phyloP scores from a whole-genome alignment of 1,284 basidiomycete genomes.

The Leccinum griseonigrum region DNA sequence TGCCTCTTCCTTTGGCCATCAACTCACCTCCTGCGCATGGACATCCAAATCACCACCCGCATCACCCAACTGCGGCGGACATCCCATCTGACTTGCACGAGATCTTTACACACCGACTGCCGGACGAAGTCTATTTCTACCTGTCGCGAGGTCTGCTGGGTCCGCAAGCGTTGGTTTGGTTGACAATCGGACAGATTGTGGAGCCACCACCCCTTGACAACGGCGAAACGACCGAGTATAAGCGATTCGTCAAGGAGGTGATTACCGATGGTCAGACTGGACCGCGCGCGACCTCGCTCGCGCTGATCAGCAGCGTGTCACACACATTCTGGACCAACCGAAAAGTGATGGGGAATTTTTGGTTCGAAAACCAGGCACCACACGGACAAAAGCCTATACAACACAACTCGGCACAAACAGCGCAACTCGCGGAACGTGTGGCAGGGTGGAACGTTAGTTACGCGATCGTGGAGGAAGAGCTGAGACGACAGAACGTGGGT shows the following conservation, averaged over 20 bases:
- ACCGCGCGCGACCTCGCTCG: conserved; percentile 88
- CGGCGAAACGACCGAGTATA: conserved; percentile 93
- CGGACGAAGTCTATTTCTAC: conserved; percentile 97
- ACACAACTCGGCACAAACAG: conserved; percentile 78
- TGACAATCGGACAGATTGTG: conserved; percentile 81
- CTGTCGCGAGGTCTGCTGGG: conserved; percentile 89
- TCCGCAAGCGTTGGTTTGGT: conserved; percentile 87
- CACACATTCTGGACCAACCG: conserved; percentile 79
- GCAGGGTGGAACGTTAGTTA: conserved; percentile 92
- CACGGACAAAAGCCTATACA: conserved; percentile 58
- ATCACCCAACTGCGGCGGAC: conserved; percentile 78
- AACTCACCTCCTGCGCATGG: conserved; percentile 48
- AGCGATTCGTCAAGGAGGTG: conserved; percentile 91
- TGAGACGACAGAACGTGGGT: conserved; percentile 93
- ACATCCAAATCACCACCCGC: conserved; percentile 53
- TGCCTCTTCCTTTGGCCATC: conserved; percentile 84
- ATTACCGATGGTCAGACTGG: conserved; percentile 92
- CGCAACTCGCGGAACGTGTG: conserved; percentile 85
- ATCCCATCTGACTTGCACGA: conserved; percentile 92
- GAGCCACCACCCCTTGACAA: conserved; percentile 93
- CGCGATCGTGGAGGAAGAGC: conserved; percentile 87
- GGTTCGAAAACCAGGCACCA: conserved; percentile 65
- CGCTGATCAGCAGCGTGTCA: conserved; percentile 75
- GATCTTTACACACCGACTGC: conserved; percentile 92
- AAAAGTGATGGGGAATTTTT: conserved; percentile 70